Conservation (phyloP, 805 yeast species). For the Wickerhamiella shivajii region DNA sequence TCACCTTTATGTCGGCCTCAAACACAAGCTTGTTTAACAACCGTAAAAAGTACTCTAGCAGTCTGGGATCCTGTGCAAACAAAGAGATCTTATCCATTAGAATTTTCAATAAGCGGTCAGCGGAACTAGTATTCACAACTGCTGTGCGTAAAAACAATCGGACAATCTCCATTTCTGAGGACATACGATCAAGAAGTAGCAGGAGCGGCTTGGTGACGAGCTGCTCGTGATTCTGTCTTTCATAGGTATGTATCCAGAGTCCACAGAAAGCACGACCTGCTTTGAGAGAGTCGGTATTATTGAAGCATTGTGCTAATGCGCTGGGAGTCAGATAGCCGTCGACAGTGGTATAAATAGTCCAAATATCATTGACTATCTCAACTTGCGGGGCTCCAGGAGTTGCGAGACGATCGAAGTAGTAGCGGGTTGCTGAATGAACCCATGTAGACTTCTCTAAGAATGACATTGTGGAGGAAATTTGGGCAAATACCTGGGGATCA, state of each 20-base stretch:
- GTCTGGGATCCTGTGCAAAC: not conserved
- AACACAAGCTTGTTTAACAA: not conserved
- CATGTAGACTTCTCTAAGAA: slow-evolving; percentile 4
- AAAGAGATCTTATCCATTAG: slow-evolving; percentile 29
- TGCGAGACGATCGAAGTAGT: slow-evolving; percentile 17
- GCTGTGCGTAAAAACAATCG: slow-evolving; percentile 7
- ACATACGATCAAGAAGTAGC: slow-evolving; percentile 46
- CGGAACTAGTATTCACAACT: slow-evolving; percentile 31
- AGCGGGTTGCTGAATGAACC: slow-evolving; percentile 14
- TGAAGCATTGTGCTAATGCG: slow-evolving; percentile 43
- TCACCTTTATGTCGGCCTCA: not conserved
- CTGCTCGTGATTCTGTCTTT: slow-evolving; percentile 28
- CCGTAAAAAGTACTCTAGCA: slow-evolving; percentile 5
- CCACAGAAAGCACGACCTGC: slow-evolving; percentile 43
- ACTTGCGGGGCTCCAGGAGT: slow-evolving; percentile 46
- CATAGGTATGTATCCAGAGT: slow-evolving; percentile 65
- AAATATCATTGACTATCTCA: slow-evolving; percentile 52
- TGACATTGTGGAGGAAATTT: slow-evolving; percentile 6
- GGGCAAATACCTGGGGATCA: slow-evolving; percentile 5
- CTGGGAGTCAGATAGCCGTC: slow-evolving; percentile 53
- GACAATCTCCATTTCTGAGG: slow-evolving; percentile 4
- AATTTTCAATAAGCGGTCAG: slow-evolving; percentile 45
- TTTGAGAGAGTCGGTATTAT: slow-evolving; percentile 24
- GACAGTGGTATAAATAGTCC: slow-evolving; percentile 40
- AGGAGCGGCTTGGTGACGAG: slow-evolving; percentile 51